A percentile compares a stretch with the other conserved stretches of the same genome.
These are phyloP conservation scores for Chlorella sp. DNA, from an alignment of 139 green algal species.

Conservation along the genomic window DNA sequence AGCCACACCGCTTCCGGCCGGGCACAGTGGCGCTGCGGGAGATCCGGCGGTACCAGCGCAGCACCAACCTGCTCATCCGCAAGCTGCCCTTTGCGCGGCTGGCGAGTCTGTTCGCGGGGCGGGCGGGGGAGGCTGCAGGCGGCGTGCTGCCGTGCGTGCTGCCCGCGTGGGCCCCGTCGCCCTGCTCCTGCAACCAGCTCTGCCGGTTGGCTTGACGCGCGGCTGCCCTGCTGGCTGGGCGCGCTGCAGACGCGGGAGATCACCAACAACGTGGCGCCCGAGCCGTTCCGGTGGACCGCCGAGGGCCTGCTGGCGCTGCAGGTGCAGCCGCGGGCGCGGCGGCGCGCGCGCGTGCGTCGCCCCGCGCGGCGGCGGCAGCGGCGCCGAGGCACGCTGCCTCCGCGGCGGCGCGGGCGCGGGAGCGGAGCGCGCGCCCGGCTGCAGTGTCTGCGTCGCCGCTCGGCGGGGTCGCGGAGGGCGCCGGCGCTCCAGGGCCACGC, in stretches of 20 bases:
- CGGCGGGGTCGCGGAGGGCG: too few species aligned
- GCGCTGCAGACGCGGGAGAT: slow-evolving; percentile 83
- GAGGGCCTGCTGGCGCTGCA: slow-evolving; percentile 92
- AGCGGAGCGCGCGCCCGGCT: too few species aligned
- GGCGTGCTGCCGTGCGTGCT: neutral
- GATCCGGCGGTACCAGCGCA: slow-evolving; percentile 76
- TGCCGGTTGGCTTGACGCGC: neutral
- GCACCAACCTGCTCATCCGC: slow-evolving; percentile 74
- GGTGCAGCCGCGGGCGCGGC: slow-evolving; percentile 23
- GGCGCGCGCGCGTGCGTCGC: neutral
- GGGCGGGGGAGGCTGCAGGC: neutral
- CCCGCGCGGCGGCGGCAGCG: too few species aligned
- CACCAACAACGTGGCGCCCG: slow-evolving; percentile 86
- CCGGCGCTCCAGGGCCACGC: neutral
- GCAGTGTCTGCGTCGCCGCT: too few species aligned
- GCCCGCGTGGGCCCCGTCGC: neutral
- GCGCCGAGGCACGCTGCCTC: too few species aligned
- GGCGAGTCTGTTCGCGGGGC: slow-evolving; percentile 25
- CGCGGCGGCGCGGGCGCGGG: too few species aligned
- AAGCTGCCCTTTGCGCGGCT: slow-evolving; percentile 84
- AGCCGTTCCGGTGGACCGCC: slow-evolving; percentile 95
- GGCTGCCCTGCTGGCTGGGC: neutral
- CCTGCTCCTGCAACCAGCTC: too few species aligned
- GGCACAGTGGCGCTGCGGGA: slow-evolving; percentile 76
- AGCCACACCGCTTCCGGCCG: slow-evolving; percentile 52